Percentiles rank a stretch among this genome's conserved stretches.
Conservation (phyloP, 306 rosid genomes). For the Trichosanthes cucumerina region DNA sequence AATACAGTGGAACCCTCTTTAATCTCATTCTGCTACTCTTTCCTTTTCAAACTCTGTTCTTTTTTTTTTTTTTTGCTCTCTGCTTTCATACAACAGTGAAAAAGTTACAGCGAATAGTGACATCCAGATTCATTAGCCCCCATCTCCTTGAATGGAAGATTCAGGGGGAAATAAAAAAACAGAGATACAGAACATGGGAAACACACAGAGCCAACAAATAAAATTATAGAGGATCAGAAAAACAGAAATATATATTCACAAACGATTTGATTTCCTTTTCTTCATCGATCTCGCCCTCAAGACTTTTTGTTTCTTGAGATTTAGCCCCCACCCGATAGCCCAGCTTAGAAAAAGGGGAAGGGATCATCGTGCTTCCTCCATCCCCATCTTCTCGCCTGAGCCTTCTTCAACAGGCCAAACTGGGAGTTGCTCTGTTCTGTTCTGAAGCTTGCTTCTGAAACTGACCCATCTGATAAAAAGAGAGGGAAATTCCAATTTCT, state of each 20-base stretch:
- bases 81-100: neutral
- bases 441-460: neutral
- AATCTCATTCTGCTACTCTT: neutral
- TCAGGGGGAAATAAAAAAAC: neutral
- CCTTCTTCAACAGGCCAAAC: neutral
- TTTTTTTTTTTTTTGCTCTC: neutral
- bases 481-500: neutral
- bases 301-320: neutral
- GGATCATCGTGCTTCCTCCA: neutral
- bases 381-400: neutral
- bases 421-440: neutral
- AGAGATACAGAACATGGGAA: neutral
- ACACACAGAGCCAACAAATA: neutral
- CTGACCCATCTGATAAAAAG: neutral
- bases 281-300: neutral
- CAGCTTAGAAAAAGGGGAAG: neutral
- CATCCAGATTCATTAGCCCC: neutral
- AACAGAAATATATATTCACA: neutral
- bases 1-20: neutral
- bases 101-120: neutral
- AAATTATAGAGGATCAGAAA: too few relatives aligned
- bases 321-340: neutral
- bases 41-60: neutral
- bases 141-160: neutral
- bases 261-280: neutral